Evolutionary conservation across 164 flowering plant species (phyloP), one percentile per base, ranked within the genome.

Genomic region (Magnolia sinica): DNA sequence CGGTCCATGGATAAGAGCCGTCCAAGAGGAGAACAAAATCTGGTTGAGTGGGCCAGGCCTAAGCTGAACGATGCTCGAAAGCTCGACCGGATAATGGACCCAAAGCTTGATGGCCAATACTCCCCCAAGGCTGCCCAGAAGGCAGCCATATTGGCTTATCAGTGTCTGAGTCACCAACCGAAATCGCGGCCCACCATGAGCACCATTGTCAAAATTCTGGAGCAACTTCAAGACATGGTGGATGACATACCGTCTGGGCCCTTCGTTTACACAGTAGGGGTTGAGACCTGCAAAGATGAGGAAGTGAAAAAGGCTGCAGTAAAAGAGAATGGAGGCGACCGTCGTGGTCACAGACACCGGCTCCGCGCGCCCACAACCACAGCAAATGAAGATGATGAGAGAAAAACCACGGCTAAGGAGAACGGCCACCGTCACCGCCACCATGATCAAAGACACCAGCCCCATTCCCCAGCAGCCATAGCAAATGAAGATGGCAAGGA

Each of bases 141-240:
- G 80, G 88, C 84, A 0, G 96, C 97, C 7, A 73, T 83, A 59
- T 67, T 94, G 85, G 99, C 98, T 45, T 84, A 87, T 73, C 90
- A 85, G 50, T 96, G 99, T 82, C 71, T 96, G 22, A 89, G 91
- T 85, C 86, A 84, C 55, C 70, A 87, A 31, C 86, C 92, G 2
- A 92, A 92, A 78, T 76, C 79, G 3, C 81, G 99, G 71, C 99
- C 98, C 14, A 82, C 87, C 4, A 94, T 96, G 98, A 85, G 82
- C 78, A 51, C 65, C 2, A 92, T 92, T 78, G 94, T 94, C 52
- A 86, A 87, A 80, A 80, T 84, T 18, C 76, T 96, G 59, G 94
- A 91, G 82, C 77, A 87, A 13, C 74, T 93, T 5, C 50, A 87
- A 75, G 83, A 81, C 58, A 76, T 87, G 50, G 10, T 37, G 64